Conservation (phyloP, 805 yeast genomes). For the Sugiyamaella marilandica region DNA sequence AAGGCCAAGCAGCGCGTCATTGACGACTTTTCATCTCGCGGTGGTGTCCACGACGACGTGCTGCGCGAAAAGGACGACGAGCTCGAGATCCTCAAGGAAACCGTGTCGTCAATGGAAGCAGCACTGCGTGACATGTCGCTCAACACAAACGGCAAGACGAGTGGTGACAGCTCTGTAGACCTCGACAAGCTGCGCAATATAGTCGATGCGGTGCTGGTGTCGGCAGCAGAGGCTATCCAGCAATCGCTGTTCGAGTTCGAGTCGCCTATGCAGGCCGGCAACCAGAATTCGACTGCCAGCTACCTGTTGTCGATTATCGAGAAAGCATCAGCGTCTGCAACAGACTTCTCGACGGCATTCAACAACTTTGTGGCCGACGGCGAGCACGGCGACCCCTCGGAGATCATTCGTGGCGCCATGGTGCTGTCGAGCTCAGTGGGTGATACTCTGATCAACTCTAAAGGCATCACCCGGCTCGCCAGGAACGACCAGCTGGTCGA, state of each 20-base stretch:
- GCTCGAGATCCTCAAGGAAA: conserved; percentile 70
- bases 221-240: conserved; percentile 70
- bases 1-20: conserved; percentile 32
- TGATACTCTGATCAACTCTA: conserved; percentile 61
- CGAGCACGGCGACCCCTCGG: conserved; percentile 52
- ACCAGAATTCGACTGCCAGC: conserved; percentile 67
- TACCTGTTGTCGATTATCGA: conserved; percentile 65
- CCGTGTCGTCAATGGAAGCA: conserved; percentile 53
- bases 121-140: conserved; percentile 50
- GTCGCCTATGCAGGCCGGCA: conserved; percentile 80
- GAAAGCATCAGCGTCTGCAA: conserved; percentile 62
- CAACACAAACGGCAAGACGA: conserved; percentile 43
- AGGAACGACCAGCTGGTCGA: conserved; percentile 51
- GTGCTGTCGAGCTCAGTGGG: conserved; percentile 56
- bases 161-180: conserved; percentile 39
- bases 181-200: conserved; percentile 46
- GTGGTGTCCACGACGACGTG: conserved; percentile 32
- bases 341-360: conserved; percentile 75
- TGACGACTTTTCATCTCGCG: conserved; percentile 27
- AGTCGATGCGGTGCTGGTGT: conserved; percentile 62
- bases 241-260: conserved; percentile 63
- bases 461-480: conserved; percentile 60
- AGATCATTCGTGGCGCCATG: conserved; percentile 57
- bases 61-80: conserved; percentile 71
- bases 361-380: conserved; percentile 76